These are phyloP conservation scores for Jamesozyma rosinii DNA, from an alignment of 805 yeast species.

Conservation along the genomic window DNA sequence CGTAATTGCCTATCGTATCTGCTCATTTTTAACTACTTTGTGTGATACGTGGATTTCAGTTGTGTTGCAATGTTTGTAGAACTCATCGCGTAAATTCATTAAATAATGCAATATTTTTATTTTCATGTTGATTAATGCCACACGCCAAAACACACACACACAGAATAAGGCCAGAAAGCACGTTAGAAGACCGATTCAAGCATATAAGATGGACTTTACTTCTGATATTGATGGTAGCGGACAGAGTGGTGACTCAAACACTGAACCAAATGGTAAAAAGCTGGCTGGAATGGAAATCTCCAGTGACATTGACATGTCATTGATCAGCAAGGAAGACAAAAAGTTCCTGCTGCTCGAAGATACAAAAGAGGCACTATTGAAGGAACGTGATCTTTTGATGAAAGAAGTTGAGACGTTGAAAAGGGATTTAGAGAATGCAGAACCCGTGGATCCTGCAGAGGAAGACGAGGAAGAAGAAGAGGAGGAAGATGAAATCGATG, in stretches of 20 bases:
- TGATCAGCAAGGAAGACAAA: conserved; percentile 13
- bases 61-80: too few relatives aligned
- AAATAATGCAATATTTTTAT: too few relatives aligned
- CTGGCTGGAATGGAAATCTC: not conserved
- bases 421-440: conserved; percentile 2
- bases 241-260: not conserved
- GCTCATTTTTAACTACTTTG: conserved; percentile 17
- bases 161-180: too few relatives aligned
- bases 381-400: conserved; percentile 12
- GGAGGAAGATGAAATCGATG: conserved; percentile 3
- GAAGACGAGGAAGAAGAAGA: not conserved
- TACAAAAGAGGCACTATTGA: conserved; percentile 13
- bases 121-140: too few relatives aligned
- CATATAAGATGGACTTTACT: conserved; percentile 23
- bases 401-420: conserved; percentile 12
- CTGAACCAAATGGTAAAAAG: not conserved
- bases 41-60: too few relatives aligned
- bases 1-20: conserved; percentile 83
- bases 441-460: not conserved
- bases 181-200: too few relatives aligned
- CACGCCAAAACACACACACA: too few relatives aligned
- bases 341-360: conserved; percentile 14
- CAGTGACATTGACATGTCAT: conserved; percentile 2
- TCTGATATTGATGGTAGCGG: conserved; percentile 12
- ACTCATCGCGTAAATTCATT: too few relatives aligned